Base-by-base conservation (phyloP, 1,284 basidiomycete species). In the Tilletia setariae region DNA sequence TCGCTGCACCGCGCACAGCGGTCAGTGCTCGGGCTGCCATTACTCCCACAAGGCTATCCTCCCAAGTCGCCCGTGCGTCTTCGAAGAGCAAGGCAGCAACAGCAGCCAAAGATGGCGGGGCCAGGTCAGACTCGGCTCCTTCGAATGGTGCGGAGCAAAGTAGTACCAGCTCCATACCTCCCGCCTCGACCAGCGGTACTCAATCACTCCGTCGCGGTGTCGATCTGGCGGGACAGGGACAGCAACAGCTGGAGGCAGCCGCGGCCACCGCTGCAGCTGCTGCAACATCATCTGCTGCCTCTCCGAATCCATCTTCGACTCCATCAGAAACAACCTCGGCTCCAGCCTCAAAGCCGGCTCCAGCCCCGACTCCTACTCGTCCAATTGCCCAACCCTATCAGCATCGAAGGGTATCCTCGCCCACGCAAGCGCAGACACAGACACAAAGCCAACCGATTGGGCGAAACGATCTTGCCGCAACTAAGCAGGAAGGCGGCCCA, bases 371-470 rank as follows among this genome's bases (percentile, higher is more conserved):
- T 11, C 56, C 56, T 19, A 13, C 56, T 15, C 28, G 56, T 19
- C 56, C 56, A 9, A 15, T 61, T 7, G 56, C 56, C 15, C 56
- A 61, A 30, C 56, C 56, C 8, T 61, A 61, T 61, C 56, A 61
- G 56, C 56, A 61, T 30, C 23, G 56, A 30, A 11, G 28, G 7
- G 15, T 35, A 9, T 11, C 56, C 32, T 25, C 28, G 19, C 28
- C 56, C 3, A 61, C 16, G 19, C 28, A 3, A 19, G 46, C 16
- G 19, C 19, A 23, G 46, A 49, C 19, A 16, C 21, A 49, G 16
- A 6, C 19, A 19, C 46, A 49, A 23, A 40, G 35, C 35, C 6
- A 4, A 11, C 35, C 35, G 35, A 11, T 40, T 6, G 35, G 35
- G 35, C 6, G 35, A 40, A 6, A 4, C 6, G 15, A 15, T 25